A percentile compares a stretch with the other conserved stretches of the same genome.
Conservation (phyloP, 352 stramenopile species). For the Phytopythium litorale region DNA sequence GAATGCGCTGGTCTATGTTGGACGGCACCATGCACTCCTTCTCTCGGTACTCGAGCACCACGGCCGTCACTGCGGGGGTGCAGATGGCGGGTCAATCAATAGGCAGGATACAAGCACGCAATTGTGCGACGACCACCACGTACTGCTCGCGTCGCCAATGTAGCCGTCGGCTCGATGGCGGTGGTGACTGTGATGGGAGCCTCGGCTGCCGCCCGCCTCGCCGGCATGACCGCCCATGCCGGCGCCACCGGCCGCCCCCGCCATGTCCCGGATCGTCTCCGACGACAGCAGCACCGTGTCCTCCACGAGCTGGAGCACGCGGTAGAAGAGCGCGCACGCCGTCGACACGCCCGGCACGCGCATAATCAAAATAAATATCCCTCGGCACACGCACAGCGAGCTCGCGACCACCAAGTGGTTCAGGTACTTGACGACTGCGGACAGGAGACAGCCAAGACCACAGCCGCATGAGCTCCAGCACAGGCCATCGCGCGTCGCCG, state of each 20-base stretch:
- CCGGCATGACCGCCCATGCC: constrained; percentile 12
- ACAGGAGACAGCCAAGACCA: not conserved
- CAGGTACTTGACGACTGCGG: constrained; percentile 45
- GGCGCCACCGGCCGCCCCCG: constrained; percentile 24
- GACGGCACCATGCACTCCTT: constrained; percentile 80
- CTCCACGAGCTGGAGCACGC: constrained; percentile 68
- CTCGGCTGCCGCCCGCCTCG: constrained; percentile 11
- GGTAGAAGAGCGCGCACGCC: constrained; percentile 60
- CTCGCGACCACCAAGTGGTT: constrained; percentile 45
- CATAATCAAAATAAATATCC: constrained; percentile 76
- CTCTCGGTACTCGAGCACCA: constrained; percentile 85
- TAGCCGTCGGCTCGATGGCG: constrained; percentile 42
- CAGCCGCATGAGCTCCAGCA: not conserved
- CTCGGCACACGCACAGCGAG: constrained; percentile 52
- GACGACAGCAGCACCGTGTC: constrained; percentile 47
- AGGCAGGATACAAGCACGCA: not conserved
- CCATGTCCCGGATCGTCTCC: constrained; percentile 20
- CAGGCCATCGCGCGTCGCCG: not conserved
- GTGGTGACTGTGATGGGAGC: constrained; percentile 28
- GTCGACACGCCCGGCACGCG: constrained; percentile 70
- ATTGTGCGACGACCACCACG: constrained; percentile 11
- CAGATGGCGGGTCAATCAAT: not conserved
- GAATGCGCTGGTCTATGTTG: constrained; percentile 84
- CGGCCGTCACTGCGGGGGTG: constrained; percentile 54
- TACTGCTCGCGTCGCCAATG: constrained; percentile 61